Percentiles rank a stretch among this genome's conserved stretches.
Conservation (phyloP, 805 yeast genomes). For the Metschnikowia santaceciliae region DNA sequence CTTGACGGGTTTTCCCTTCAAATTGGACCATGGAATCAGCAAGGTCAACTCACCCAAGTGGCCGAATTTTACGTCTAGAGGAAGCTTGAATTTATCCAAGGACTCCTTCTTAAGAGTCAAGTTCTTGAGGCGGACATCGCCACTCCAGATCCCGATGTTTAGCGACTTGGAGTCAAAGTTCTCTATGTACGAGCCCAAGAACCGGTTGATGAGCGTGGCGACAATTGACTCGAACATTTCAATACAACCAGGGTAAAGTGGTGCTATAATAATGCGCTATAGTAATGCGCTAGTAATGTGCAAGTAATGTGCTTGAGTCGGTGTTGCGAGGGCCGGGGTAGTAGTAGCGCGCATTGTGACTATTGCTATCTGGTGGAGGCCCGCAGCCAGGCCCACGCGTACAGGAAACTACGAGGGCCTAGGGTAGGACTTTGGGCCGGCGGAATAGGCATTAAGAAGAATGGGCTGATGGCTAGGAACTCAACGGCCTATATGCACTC, state of each 20-base stretch:
- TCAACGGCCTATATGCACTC: too few species aligned
- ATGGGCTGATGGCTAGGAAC: too few species aligned
- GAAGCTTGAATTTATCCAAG: slow-evolving; percentile 78
- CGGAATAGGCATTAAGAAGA: too few species aligned
- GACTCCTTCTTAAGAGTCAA: slow-evolving; percentile 83
- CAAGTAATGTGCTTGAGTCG: too few species aligned
- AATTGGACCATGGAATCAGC: slow-evolving; percentile 95
- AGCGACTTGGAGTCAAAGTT: slow-evolving; percentile 93
- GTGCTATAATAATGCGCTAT: not conserved
- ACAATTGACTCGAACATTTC: slow-evolving; percentile 63
- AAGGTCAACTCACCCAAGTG: slow-evolving; percentile 83
- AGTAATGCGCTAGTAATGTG: not conserved
- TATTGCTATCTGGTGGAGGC: not conserved
- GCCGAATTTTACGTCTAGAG: slow-evolving; percentile 85
- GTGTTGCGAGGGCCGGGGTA: not conserved
- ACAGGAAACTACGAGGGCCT: too few species aligned
- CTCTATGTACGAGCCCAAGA: slow-evolving; percentile 76
- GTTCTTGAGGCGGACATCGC: slow-evolving; percentile 84
- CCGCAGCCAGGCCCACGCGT: not conserved
- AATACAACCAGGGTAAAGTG: not conserved
- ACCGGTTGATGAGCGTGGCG: slow-evolving; percentile 57
- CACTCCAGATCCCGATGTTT: slow-evolving; percentile 96
- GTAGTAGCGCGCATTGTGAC: not conserved
- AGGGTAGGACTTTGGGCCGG: too few species aligned
- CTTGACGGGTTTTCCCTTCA: slow-evolving; percentile 89